Conservation (phyloP, 257 asterid species). For the Voacanga thouarsii region DNA sequence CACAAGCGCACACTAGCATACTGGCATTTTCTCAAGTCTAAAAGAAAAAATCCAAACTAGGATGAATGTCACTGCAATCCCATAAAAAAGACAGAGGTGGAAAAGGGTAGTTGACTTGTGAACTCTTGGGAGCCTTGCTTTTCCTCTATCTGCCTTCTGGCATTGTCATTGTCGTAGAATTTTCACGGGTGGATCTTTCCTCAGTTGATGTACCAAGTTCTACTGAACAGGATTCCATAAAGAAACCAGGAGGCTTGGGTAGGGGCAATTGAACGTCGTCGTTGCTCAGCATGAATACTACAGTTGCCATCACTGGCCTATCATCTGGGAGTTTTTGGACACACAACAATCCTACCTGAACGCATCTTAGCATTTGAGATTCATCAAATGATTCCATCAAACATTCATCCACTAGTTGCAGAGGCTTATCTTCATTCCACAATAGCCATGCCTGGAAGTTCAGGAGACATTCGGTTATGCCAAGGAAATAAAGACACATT, state of each 20-base stretch:
- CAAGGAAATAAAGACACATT: neutral
- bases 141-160: constrained; percentile 16
- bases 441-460: constrained; percentile 26
- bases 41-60: no score
- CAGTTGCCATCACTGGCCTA: constrained; percentile 30
- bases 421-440: constrained; percentile 19
- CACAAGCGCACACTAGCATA: no score
- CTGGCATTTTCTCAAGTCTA: no score
- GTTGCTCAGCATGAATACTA: constrained; percentile 27
- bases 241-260: constrained; percentile 37
- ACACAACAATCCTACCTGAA: constrained; percentile 26
- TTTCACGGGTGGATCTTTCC: neutral
- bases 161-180: constrained; percentile 5
- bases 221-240: constrained; percentile 11
- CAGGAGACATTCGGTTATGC: neutral
- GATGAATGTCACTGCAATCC: no score
- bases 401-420: constrained; percentile 24
- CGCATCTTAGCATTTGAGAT: constrained; percentile 19
- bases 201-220: constrained; percentile 6
- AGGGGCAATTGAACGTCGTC: constrained; percentile 20
- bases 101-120: no score
- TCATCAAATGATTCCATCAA: constrained; percentile 12
- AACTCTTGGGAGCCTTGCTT: neutral
- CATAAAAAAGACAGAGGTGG: no score
- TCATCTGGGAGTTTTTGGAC: constrained; percentile 24